Percentiles rank a stretch among this genome's conserved stretches.
These are phyloP conservation scores for Glutinoglossum americanum DNA, from an alignment of 495 filamentous ascomycete genomes.

Conservation along the genomic window DNA sequence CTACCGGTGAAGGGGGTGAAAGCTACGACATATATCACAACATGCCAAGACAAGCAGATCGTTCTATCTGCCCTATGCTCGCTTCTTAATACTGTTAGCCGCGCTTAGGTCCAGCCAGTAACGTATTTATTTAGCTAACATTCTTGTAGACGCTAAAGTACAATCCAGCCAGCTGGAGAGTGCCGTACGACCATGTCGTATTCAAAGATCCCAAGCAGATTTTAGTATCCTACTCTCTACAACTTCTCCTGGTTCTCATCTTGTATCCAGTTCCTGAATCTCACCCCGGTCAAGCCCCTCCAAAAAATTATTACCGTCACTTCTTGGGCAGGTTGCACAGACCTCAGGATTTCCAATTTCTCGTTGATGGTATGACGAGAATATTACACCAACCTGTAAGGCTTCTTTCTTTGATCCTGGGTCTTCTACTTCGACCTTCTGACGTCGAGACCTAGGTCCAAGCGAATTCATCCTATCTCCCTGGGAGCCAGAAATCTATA, in stretches of 20 bases:
- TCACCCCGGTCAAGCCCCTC: constrained; percentile 31
- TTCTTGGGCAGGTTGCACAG: constrained; percentile 81
- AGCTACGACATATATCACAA: constrained; percentile 75
- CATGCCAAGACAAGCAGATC: constrained; percentile 73
- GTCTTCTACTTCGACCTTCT: neutral
- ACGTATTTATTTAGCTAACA: neutral
- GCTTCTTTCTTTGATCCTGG: neutral
- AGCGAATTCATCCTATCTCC: constrained; percentile 69
- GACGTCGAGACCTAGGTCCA: constrained; percentile 34
- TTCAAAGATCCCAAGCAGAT: constrained; percentile 87
- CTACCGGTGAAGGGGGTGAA: constrained; percentile 71
- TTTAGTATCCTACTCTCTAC: constrained; percentile 76
- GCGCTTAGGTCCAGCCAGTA: neutral
- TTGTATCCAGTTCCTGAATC: constrained; percentile 68
- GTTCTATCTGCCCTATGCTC: constrained; percentile 82
- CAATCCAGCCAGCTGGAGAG: constrained; percentile 83
- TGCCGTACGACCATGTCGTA: constrained; percentile 84
- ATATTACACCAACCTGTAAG: constrained; percentile 72
- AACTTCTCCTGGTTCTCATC: constrained; percentile 70
- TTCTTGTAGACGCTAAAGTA: constrained; percentile 65
- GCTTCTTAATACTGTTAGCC: constrained; percentile 76
- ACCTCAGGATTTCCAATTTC: constrained; percentile 92
- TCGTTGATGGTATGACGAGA: constrained; percentile 87
- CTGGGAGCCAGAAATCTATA: constrained; percentile 57
- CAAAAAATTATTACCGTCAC: constrained; percentile 83